Base-by-base conservation (phyloP, 768 basidiomycete genomes). In the Naganishia antarctica region DNA sequence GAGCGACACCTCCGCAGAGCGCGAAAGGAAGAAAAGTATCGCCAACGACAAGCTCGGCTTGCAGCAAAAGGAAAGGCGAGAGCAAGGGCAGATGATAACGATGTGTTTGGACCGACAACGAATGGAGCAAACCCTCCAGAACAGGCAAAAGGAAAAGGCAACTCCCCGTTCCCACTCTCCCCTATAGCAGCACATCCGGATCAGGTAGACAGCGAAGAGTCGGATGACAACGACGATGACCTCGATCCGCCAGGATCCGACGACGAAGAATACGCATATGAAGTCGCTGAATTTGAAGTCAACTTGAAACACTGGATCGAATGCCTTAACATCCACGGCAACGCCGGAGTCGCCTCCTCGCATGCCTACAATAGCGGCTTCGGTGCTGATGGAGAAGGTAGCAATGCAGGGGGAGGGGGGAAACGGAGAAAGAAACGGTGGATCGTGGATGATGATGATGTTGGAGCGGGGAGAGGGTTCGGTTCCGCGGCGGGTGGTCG, bases 251-350 rank as follows among this genome's bases (percentile, higher is more conserved):
- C 84, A 23, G 53, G 53, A 57, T 57, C 53, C 5, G 53, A 57
- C 37, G 53, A 57, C 13, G 53, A 57, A 40, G 53, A 57, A 23
- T 57, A 57, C 0, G 57, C 48, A 34, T 50, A 60, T 45, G 32
- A 58, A 47, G 65, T 71, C 31, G 70, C 70, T 29, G 58, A 60
- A 8, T 88, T 97, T 71, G 90, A 93, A 75, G 83, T 99, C 62
- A 87, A 88, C 2, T 83, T 99, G 41, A 83, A 85, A 73, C 87
- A 86, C 3, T 79, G 97, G 57, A 83, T 96, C 66, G 91, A 96
- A 68, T 92, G 90, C 71, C 81, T 99, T 32, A 93, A 94, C 71
- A 87, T 97, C 61, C 97, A 93, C 71, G 93, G 94, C 29, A 89
- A 91, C 12, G 89, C 88, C 1, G 34, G 23, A 8, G 53, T 57